Conservation (phyloP, 1,284 basidiomycete genomes). For the Heterobasidion annosum region DNA sequence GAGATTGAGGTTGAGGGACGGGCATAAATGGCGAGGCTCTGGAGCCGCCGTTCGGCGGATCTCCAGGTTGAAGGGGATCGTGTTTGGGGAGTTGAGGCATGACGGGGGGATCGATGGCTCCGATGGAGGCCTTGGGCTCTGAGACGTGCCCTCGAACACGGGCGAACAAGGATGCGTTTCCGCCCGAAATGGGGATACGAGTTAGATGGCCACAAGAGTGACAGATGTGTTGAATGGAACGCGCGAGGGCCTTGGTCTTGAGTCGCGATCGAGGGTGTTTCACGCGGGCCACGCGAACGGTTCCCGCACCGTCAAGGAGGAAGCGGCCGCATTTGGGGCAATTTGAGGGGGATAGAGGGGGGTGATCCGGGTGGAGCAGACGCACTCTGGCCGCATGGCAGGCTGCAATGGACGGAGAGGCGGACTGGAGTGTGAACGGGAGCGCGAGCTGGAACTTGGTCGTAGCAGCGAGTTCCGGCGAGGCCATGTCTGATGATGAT, state of each 20-base stretch:
- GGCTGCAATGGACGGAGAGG: constrained; percentile 50
- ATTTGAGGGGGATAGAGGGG: constrained; percentile 19
- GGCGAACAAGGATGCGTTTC: constrained; percentile 4
- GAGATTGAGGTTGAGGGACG: background rate
- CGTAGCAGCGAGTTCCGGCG: constrained; percentile 20
- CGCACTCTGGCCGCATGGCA: constrained; percentile 39
- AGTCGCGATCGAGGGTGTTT: constrained; percentile 5
- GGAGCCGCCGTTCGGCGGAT: background rate
- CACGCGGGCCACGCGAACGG: constrained; percentile 15
- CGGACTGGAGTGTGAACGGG: constrained; percentile 33
- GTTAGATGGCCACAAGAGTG: constrained; percentile 11
- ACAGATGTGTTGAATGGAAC: constrained; percentile 8
- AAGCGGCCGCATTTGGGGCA: constrained; percentile 46
- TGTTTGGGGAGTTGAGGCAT: background rate
- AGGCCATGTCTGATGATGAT: background rate
- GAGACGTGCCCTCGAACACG: background rate
- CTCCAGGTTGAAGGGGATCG: background rate
- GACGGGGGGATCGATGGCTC: background rate
- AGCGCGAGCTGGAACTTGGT: constrained; percentile 37
- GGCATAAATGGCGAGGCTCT: background rate
- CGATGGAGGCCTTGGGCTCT: background rate
- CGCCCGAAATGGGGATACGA: constrained; percentile 6
- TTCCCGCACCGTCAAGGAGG: constrained; percentile 22
- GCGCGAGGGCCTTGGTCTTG: background rate
- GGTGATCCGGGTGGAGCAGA: constrained; percentile 19